A percentile compares a stretch with the other conserved stretches of the same genome.
Conservation (phyloP, 2,329 filamentous ascomycete genomes). For the Plenodomus biglobosus region DNA sequence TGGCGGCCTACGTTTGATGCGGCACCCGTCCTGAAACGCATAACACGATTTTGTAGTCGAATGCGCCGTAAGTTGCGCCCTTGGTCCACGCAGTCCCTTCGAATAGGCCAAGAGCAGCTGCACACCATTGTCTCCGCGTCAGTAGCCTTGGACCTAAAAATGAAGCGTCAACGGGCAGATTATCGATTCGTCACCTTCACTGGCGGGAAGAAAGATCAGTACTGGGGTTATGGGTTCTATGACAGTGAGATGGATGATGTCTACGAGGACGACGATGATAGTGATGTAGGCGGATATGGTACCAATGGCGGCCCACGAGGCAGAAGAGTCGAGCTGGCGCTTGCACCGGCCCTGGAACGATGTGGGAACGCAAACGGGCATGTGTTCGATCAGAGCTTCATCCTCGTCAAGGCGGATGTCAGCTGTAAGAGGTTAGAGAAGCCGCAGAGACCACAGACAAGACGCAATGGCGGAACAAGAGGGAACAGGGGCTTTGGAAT, state of each 20-base stretch:
- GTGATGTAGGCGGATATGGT: slow-evolving; percentile 13
- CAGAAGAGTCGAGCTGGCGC: slow-evolving; percentile 36
- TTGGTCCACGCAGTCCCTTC: slow-evolving; percentile 33
- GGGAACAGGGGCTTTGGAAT: not conserved
- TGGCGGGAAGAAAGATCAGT: slow-evolving; percentile 34
- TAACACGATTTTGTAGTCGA: slow-evolving; percentile 34
- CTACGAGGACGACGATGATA: slow-evolving; percentile 30
- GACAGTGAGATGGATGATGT: slow-evolving; percentile 45
- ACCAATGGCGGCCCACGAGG: slow-evolving; percentile 14
- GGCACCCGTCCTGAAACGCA: slow-evolving; percentile 37
- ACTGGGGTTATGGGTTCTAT: slow-evolving; percentile 41
- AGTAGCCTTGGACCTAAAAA: slow-evolving; percentile 42
- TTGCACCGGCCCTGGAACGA: slow-evolving; percentile 43
- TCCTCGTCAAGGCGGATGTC: slow-evolving; percentile 43
- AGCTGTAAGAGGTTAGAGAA: slow-evolving; percentile 38
- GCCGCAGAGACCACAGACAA: slow-evolving; percentile 16
- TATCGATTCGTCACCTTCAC: slow-evolving; percentile 44
- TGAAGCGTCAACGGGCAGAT: slow-evolving; percentile 42
- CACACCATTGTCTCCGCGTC: slow-evolving; percentile 40
- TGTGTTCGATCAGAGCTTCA: slow-evolving; percentile 42
- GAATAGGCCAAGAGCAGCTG: slow-evolving; percentile 37
- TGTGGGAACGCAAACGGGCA: slow-evolving; percentile 44
- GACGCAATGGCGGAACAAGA: slow-evolving; percentile 11
- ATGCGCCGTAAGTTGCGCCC: slow-evolving; percentile 37
- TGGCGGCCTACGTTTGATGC: slow-evolving; percentile 42